A percentile compares a stretch with the other conserved stretches of the same genome.
These are phyloP conservation scores for Cystoisospora suis DNA, from an alignment of 169 alveolate genomes.

Conservation along the genomic window DNA sequence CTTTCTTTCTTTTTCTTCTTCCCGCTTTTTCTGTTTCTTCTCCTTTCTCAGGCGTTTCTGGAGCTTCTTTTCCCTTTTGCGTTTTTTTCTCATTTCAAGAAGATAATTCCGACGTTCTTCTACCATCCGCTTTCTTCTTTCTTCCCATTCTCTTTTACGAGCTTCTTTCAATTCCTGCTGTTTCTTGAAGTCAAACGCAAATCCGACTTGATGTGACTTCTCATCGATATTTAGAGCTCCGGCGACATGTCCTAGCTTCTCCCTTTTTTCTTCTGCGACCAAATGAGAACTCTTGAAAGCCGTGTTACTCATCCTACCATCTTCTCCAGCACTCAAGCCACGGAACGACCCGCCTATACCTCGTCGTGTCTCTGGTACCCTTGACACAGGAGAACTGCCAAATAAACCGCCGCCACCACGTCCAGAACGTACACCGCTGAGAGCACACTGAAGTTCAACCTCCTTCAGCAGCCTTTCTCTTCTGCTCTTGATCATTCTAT, in stretches of 20 bases:
- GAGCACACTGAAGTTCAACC: no score
- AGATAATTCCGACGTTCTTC: conserved; percentile 40
- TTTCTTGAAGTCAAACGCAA: conserved; percentile 62
- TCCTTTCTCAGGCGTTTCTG: not conserved
- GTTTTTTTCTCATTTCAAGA: not conserved
- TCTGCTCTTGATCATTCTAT: not conserved
- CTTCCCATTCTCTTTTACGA: conserved; percentile 57
- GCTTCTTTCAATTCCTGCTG: conserved; percentile 33
- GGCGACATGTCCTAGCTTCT: conserved; percentile 51
- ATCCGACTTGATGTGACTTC: conserved; percentile 38
- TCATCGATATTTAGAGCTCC: conserved; percentile 47
- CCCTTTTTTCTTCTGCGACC: conserved; percentile 60
- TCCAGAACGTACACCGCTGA: no score
- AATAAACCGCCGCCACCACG: no score
- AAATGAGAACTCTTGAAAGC: conserved; percentile 46
- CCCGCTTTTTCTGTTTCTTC: not conserved
- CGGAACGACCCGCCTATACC: not conserved
- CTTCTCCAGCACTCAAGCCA: not conserved
- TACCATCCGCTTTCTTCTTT: conserved; percentile 18
- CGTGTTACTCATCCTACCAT: not conserved
- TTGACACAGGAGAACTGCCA: not conserved
- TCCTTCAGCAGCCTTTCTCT: conserved; percentile 24
- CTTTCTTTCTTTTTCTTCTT: not conserved
- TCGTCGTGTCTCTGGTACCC: not conserved
- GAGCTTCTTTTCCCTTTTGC: conserved; percentile 2